Conservation (phyloP, 352 stramenopile species). For the Phytophthora cryptogea region DNA sequence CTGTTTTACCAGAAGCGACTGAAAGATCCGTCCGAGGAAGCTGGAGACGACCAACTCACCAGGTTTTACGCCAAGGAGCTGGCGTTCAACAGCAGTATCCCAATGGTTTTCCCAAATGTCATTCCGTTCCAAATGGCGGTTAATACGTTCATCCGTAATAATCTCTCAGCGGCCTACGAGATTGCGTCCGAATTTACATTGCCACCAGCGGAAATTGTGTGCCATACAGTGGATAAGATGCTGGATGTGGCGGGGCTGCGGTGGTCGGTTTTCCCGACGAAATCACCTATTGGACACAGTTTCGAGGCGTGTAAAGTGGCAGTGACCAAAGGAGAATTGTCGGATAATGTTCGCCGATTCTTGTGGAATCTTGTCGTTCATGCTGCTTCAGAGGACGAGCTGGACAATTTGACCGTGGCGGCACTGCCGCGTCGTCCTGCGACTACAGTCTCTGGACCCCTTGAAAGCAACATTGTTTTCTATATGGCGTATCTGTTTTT, state of each 20-base stretch:
- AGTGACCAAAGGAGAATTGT: conserved; percentile 28
- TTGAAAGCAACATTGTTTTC: conserved; percentile 74
- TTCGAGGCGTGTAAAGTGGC: conserved; percentile 36
- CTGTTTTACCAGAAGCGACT: conserved; percentile 47
- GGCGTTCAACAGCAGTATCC: conserved; percentile 26
- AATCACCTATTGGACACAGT: conserved; percentile 36
- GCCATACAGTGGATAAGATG: conserved; percentile 53
- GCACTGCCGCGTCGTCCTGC: conserved; percentile 49
- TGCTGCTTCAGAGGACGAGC: conserved; percentile 35
- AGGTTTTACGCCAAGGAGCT: conserved; percentile 47
- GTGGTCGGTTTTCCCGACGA: conserved; percentile 53
- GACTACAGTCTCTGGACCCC: conserved; percentile 41
- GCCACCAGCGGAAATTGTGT: conserved; percentile 29
- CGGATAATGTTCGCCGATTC: conserved; percentile 35
- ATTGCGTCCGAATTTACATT: conserved; percentile 1
- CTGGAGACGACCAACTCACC: conserved; percentile 37
- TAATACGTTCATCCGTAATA: conserved; percentile 51
- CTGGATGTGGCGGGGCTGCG: conserved; percentile 36
- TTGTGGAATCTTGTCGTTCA: conserved; percentile 41
- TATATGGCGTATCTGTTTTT: conserved; percentile 82
- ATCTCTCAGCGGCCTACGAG: neutral
- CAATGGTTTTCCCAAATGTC: conserved; percentile 47
- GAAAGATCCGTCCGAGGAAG: conserved; percentile 18
- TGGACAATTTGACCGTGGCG: conserved; percentile 47
- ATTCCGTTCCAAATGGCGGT: conserved; percentile 62